phyloP scores from a whole-genome alignment of 2,329 filamentous ascomycete species.

The Pseudopyrenochaeta lycopersici region DNA sequence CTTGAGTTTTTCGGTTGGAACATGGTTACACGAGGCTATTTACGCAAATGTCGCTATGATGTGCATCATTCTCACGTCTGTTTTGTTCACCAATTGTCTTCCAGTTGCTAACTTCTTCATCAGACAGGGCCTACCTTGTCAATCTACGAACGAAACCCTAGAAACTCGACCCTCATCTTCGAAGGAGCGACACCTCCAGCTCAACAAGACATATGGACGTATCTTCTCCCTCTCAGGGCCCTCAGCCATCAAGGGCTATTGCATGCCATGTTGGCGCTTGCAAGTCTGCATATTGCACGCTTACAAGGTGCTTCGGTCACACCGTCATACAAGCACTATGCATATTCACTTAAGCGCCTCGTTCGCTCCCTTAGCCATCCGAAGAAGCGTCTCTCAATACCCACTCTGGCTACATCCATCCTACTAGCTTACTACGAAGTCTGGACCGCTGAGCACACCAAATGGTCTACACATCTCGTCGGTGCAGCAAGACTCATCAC shows the following conservation, averaged over 20 bases:
- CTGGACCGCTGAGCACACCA: slow-evolving; percentile 91
- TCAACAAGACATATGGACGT: slow-evolving; percentile 64
- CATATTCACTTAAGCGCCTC: slow-evolving; percentile 80
- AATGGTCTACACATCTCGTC: slow-evolving; percentile 92
- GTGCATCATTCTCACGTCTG: not conserved
- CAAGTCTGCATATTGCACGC: slow-evolving; percentile 87
- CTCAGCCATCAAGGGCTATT: slow-evolving; percentile 86
- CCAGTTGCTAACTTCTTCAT: slow-evolving; percentile 9
- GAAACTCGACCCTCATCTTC: slow-evolving; percentile 74
- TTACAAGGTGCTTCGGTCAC: slow-evolving; percentile 77
- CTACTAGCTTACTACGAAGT: slow-evolving; percentile 93
- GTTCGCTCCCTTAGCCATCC: slow-evolving; percentile 78
- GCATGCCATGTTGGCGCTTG: slow-evolving; percentile 88
- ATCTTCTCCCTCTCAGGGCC: slow-evolving; percentile 81
- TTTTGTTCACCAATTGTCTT: not conserved
- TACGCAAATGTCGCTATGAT: not conserved
- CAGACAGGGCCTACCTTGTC: slow-evolving; percentile 83
- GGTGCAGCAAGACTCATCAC: slow-evolving; percentile 83
- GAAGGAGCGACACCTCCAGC: slow-evolving; percentile 51
- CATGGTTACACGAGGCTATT: not conserved
- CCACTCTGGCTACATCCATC: slow-evolving; percentile 87
- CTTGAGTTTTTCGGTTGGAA: not conserved
- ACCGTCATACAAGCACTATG: slow-evolving; percentile 90
- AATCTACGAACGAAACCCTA: slow-evolving; percentile 83
- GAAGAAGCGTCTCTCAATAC: slow-evolving; percentile 74